phyloP scores from a whole-genome alignment of 2,329 filamentous ascomycete genomes.

The Diaporthe eres region DNA sequence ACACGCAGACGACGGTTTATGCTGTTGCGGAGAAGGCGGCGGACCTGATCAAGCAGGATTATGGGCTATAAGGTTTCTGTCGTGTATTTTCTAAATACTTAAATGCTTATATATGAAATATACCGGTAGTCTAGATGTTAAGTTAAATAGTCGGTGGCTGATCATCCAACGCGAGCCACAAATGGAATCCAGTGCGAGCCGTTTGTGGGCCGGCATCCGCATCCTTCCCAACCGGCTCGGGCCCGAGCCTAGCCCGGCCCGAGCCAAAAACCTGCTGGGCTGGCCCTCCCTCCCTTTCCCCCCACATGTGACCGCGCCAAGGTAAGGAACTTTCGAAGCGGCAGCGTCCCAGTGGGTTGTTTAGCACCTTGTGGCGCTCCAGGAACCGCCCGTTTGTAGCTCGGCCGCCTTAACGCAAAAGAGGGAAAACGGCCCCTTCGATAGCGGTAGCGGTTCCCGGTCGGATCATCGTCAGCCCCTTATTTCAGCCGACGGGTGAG shows the following conservation, averaged over 20 bases:
- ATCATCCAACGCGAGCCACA: not conserved
- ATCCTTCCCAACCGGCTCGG: not conserved
- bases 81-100: not conserved
- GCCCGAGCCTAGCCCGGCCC: not conserved
- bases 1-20: constrained; percentile 26
- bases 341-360: not conserved
- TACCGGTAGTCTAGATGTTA: not conserved
- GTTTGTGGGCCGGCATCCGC: not conserved
- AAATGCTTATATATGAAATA: not conserved
- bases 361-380: not conserved
- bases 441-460: not conserved
- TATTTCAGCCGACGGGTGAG: not conserved
- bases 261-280: not conserved
- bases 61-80: not conserved
- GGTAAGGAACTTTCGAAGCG: not conserved
- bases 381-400: not conserved
- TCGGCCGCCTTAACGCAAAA: not conserved
- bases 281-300: not conserved
- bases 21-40: constrained; percentile 28
- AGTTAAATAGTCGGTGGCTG: not conserved
- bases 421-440: not conserved
- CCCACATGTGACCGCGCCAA: constrained; percentile 11
- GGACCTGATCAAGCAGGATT: not conserved
- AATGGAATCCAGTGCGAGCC: not conserved
- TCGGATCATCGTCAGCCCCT: constrained; percentile 7